phyloP scores from a whole-genome alignment of 108 stramenopile species.

The Pseudonitzschia multistriata region DNA sequence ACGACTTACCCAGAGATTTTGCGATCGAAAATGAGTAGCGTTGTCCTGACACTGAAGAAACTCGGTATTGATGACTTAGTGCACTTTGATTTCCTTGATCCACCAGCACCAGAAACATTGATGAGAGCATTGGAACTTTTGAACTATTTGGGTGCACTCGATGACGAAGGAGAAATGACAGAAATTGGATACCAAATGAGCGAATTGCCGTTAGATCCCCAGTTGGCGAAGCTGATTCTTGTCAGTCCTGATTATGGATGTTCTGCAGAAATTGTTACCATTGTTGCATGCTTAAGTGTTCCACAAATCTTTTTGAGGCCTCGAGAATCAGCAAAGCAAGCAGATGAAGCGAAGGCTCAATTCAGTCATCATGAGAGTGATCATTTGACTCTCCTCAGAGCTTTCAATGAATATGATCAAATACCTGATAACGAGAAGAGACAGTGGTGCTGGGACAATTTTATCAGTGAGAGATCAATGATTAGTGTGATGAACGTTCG shows the following conservation, averaged over 20 bases:
- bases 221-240: conserved; percentile 93
- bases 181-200: conserved; percentile 97
- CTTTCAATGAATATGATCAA: conserved; percentile 87
- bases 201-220: conserved; percentile 89
- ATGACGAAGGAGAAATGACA: conserved; percentile 97
- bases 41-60: conserved; percentile 96
- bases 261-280: conserved; percentile 94
- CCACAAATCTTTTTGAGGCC: conserved; percentile 97
- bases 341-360: conserved; percentile 98
- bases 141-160: conserved; percentile 96
- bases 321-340: conserved; percentile 90
- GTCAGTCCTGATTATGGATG: conserved; percentile 93
- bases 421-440: conserved; percentile 80
- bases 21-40: conserved; percentile 89
- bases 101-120: conserved; percentile 98
- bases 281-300: conserved; percentile 95
- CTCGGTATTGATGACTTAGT: conserved; percentile 98
- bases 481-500: conserved; percentile 87
- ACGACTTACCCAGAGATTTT: conserved; percentile 99
- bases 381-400: conserved; percentile 96
- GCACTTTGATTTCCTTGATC: conserved; percentile 99
- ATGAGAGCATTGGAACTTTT: conserved; percentile 97
- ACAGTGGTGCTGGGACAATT: conserved; percentile 99
- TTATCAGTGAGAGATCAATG: conserved; percentile 94
- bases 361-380: conserved; percentile 95